Evolutionary conservation across 1,284 basidiomycete species (phyloP), one percentile per base, ranked within the genome.

Genomic region (Fomitiporia mediterranea): DNA sequence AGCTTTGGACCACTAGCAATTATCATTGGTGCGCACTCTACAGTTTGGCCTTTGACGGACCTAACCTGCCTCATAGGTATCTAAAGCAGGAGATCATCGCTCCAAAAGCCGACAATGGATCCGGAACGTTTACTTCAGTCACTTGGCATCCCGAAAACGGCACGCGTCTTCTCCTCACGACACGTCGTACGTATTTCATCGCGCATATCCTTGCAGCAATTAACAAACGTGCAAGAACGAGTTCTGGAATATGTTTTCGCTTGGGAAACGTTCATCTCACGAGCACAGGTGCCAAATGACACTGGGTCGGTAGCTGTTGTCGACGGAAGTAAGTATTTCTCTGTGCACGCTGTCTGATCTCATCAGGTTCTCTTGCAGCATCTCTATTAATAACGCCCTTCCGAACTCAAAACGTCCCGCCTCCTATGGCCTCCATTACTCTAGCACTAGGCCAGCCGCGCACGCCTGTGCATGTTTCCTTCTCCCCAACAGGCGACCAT

Each of bases 1-100:
- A 99, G 72, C 74, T 99, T 1, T 99, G 94, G 94, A 91, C 93
- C 0, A 93, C 81, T 23, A 87, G 90, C 48, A 99, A 99, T 69
- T 99, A 97, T 70, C 90, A 98, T 69, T 98, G 95, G 91, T 94
- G 62, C 35, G 68, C 57, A 38, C 13, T 17, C 37, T 6, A 9
- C 34, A 46, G 6, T 5, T 15, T 11, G n/a, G 42, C 44, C 35
- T 21, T 51, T 40, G n/a, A 53, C 35, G 51, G 55, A 39, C 66
- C 42, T 63, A 56, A 37, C 50, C 27, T 44, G 15, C 35, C 17
- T 2, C 53, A 8, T 57, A 89, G 89, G 89, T 92, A 96, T 70
- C 79, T 98, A 56, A 97, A 97, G 70, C 91, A 94, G 67, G 91
- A 95, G 66, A 74, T 96, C 47, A 65, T 70, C 13, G 81, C 86